Conservation (phyloP, 768 basidiomycete genomes). For the Lactarius indigo region DNA sequence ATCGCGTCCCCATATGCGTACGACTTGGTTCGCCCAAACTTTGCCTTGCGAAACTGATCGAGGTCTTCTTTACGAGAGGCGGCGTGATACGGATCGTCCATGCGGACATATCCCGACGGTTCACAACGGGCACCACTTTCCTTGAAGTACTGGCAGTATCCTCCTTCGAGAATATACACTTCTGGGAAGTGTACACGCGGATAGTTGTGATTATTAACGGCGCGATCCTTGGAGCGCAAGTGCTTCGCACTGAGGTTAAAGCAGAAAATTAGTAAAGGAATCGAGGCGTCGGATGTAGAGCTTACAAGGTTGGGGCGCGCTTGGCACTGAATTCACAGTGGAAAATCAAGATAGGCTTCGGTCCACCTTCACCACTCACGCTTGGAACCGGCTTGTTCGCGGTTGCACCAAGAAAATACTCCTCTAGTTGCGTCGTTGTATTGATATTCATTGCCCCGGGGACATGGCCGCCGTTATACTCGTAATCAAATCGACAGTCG, state of each 20-base stretch:
- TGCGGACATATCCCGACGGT: slow-evolving; percentile 80
- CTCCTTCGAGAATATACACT: slow-evolving; percentile 94
- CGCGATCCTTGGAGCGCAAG: slow-evolving; percentile 85
- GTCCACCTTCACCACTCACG: slow-evolving; percentile 65
- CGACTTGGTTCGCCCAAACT: slow-evolving; percentile 86
- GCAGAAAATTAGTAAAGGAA: neutral
- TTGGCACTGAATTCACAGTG: slow-evolving; percentile 98
- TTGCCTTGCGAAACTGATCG: slow-evolving; percentile 86
- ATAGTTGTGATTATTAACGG: slow-evolving; percentile 83
- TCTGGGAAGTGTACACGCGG: slow-evolving; percentile 95
- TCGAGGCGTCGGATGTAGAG: slow-evolving; percentile 21
- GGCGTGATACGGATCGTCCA: slow-evolving; percentile 90
- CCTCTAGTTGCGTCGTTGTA: slow-evolving; percentile 73
- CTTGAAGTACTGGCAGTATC: slow-evolving; percentile 87
- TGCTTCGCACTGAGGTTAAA: slow-evolving; percentile 73
- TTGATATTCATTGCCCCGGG: slow-evolving; percentile 90
- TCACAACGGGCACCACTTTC: slow-evolving; percentile 66
- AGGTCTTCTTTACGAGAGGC: slow-evolving; percentile 79
- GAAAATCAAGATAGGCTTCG: slow-evolving; percentile 88
- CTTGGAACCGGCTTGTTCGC: slow-evolving; percentile 59
- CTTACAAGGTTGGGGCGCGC: slow-evolving; percentile 93
- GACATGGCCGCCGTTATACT: slow-evolving; percentile 92
- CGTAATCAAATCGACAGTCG: slow-evolving; percentile 98
- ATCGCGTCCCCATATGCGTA: slow-evolving; percentile 86
- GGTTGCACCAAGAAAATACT: slow-evolving; percentile 63